A percentile compares a stretch with the other conserved stretches of the same genome.
Evolutionary conservation across 2,329 filamentous ascomycete genomes (phyloP).

Genomic region (Anisogramma anomala): DNA sequence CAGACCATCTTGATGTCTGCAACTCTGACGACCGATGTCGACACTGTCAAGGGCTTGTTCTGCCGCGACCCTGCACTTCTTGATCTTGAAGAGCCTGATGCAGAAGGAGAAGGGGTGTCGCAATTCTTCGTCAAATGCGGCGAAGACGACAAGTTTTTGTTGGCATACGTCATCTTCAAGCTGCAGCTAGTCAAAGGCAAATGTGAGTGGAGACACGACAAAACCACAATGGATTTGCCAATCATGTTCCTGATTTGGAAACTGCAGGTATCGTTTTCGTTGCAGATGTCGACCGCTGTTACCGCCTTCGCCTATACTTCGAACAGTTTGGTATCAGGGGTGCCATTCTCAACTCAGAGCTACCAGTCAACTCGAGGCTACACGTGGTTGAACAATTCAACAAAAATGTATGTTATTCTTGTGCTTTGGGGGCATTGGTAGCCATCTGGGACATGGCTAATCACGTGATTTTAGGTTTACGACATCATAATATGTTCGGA

Average conservation of each 20-base stretch:
- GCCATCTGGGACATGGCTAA: background rate
- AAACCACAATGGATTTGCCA: slow-evolving; percentile 46
- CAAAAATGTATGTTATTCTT: slow-evolving; percentile 49
- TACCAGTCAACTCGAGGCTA: slow-evolving; percentile 84
- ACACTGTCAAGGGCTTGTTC: slow-evolving; percentile 75
- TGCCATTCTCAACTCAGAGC: slow-evolving; percentile 85
- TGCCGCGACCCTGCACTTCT: slow-evolving; percentile 69
- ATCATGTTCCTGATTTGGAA: background rate
- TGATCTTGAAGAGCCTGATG: slow-evolving; percentile 72
- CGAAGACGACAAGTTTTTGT: slow-evolving; percentile 94
- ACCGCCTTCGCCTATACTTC: slow-evolving; percentile 85
- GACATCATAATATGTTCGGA: slow-evolving; percentile 97
- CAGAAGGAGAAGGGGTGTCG: slow-evolving; percentile 62
- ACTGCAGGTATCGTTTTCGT: slow-evolving; percentile 43
- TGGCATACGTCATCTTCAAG: slow-evolving; percentile 92
- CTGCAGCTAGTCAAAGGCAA: slow-evolving; percentile 90
- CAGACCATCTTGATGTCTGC: slow-evolving; percentile 93
- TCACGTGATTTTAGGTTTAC: slow-evolving; percentile 39
- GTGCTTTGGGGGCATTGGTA: too few relatives aligned
- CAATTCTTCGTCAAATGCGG: slow-evolving; percentile 84
- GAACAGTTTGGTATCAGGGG: slow-evolving; percentile 95
- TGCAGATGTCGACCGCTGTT: slow-evolving; percentile 75
- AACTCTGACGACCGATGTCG: slow-evolving; percentile 77
- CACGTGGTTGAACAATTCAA: slow-evolving; percentile 98
- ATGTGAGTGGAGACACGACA: slow-evolving; percentile 45